Evolutionary conservation across 2,329 filamentous ascomycete species (phyloP).

Genomic region (Corniculantispora saksenae): DNA sequence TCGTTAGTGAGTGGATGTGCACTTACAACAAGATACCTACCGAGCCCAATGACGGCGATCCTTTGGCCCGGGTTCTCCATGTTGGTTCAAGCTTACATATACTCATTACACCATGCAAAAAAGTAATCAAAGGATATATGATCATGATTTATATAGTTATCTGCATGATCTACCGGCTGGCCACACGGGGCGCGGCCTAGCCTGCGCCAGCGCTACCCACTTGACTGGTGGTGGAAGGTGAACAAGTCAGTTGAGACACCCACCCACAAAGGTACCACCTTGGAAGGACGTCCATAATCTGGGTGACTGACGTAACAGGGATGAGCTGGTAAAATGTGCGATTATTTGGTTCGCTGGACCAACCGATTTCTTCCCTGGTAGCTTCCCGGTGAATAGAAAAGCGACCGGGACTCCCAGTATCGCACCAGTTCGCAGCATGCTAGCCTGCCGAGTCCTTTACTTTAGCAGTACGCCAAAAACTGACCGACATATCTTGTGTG

Average conservation of each 20-base stretch:
- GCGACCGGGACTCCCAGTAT: too few species aligned
- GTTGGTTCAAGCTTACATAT: neutral
- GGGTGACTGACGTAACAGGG: neutral
- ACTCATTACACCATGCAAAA: too few species aligned
- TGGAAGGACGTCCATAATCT: neutral
- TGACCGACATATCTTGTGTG: neutral
- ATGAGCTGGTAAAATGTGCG: neutral
- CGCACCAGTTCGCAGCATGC: too few species aligned
- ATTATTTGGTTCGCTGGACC: too few species aligned
- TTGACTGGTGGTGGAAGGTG: neutral
- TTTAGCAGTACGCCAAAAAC: too few species aligned
- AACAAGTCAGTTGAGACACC: neutral
- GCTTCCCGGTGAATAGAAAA: too few species aligned
- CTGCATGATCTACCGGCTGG: neutral
- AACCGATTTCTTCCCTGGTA: too few species aligned
- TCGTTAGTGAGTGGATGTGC: neutral
- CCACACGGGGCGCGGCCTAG: neutral
- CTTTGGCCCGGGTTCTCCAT: neutral
- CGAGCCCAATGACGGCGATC: neutral
- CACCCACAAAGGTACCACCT: neutral
- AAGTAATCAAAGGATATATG: neutral
- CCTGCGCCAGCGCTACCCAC: neutral
- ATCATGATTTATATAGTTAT: neutral
- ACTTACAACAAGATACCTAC: neutral
- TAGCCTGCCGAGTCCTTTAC: too few species aligned